Evolutionary conservation across 352 stramenopile genomes (phyloP).

Genomic region (Aphanomyces astaci): DNA sequence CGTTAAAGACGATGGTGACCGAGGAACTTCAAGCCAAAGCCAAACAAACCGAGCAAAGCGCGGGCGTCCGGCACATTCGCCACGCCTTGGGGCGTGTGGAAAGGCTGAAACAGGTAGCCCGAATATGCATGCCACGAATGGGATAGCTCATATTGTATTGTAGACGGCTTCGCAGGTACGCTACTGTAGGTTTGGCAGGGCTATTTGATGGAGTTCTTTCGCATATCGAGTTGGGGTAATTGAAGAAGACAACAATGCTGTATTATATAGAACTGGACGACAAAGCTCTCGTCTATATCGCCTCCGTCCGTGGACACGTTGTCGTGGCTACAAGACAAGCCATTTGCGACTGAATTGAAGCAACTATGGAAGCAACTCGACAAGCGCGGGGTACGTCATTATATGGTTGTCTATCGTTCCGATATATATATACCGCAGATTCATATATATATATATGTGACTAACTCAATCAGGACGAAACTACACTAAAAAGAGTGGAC

Average conservation of each 20-base stretch:
- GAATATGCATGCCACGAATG: not conserved
- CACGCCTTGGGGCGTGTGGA: slow-evolving; percentile 1
- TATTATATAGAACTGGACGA: slow-evolving; percentile 26
- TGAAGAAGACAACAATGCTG: too few relatives aligned
- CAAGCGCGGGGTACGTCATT: not conserved
- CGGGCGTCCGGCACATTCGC: slow-evolving; percentile 10
- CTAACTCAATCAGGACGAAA: not conserved
- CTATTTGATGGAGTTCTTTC: too few relatives aligned
- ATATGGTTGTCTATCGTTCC: too few relatives aligned
- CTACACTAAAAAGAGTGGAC: not conserved
- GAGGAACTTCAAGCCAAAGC: slow-evolving; percentile 17
- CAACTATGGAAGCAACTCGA: slow-evolving; percentile 17
- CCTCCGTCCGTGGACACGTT: not conserved
- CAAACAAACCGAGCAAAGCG: slow-evolving; percentile 1
- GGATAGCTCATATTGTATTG: not conserved
- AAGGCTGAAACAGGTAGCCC: slow-evolving; percentile 18
- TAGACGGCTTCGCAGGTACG: slow-evolving; percentile 14
- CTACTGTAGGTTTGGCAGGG: too few relatives aligned
- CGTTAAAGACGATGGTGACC: slow-evolving; percentile 20
- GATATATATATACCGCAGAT: too few relatives aligned
- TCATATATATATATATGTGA: too few relatives aligned
- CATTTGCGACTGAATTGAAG: slow-evolving; percentile 17
- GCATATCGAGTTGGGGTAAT: too few relatives aligned
- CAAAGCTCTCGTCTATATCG: slow-evolving; percentile 50
- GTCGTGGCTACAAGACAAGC: not conserved